Percentiles rank a stretch among this genome's conserved stretches.
Evolutionary conservation across 176 grass and related monocot genomes (phyloP).

Genomic region (Oryza glaberrima): DNA sequence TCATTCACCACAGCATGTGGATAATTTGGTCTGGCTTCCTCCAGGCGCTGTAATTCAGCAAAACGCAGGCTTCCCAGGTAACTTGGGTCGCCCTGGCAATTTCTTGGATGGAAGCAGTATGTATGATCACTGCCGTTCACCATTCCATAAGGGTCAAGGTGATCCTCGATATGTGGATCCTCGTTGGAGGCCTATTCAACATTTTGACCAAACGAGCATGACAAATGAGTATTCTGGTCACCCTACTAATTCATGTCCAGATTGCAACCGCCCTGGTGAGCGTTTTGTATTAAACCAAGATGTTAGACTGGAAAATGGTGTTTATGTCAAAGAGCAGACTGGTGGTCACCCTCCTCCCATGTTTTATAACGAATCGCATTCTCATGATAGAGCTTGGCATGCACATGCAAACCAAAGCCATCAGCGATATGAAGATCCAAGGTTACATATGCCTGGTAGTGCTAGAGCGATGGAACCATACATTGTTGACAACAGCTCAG

Average conservation of each 20-base stretch:
- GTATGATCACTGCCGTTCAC: slow-evolving; percentile 68
- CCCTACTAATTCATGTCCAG: slow-evolving; percentile 52
- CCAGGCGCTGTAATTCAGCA: slow-evolving; percentile 70
- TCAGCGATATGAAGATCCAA: slow-evolving; percentile 66
- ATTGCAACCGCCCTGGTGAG: slow-evolving; percentile 60
- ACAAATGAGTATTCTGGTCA: slow-evolving; percentile 54
- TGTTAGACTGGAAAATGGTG: slow-evolving; percentile 59
- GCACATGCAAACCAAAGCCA: slow-evolving; percentile 53
- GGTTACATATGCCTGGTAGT: slow-evolving; percentile 50
- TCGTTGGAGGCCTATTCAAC: slow-evolving; percentile 60
- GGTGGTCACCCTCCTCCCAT: slow-evolving; percentile 55
- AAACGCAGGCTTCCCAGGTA: slow-evolving; percentile 70
- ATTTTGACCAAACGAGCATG: slow-evolving; percentile 56
- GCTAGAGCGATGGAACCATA: slow-evolving; percentile 63
- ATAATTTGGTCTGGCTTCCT: slow-evolving; percentile 72
- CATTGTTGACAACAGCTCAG: slow-evolving; percentile 51
- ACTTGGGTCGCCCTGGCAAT: slow-evolving; percentile 57
- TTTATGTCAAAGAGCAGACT: slow-evolving; percentile 64
- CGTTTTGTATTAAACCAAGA: slow-evolving; percentile 63
- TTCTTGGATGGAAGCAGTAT: slow-evolving; percentile 58
- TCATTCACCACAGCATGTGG: slow-evolving; percentile 56
- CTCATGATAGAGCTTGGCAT: slow-evolving; percentile 66
- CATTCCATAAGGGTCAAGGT: slow-evolving; percentile 61
- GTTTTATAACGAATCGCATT: slow-evolving; percentile 59
- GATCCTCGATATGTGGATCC: slow-evolving; percentile 62